Percentiles rank a stretch among this genome's conserved stretches.
These are phyloP conservation scores for Daedalea quercina DNA, from an alignment of 768 basidiomycete species.

Conservation along the genomic window DNA sequence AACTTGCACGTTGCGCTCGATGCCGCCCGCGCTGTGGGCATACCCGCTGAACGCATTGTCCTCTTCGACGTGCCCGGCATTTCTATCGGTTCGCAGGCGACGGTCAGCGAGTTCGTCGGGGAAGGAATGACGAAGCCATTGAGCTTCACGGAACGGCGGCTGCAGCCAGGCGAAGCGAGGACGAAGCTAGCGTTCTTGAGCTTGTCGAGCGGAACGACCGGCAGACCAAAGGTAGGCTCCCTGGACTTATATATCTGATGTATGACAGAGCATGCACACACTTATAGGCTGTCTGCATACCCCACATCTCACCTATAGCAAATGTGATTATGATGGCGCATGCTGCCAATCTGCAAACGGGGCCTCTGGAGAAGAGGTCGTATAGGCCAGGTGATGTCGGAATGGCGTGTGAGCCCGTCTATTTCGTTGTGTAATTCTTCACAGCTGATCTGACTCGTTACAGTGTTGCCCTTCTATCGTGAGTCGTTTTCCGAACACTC, in stretches of 20 bases:
- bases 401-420: constrained; percentile 38
- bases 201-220: constrained; percentile 76
- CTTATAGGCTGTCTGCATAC: constrained; percentile 33
- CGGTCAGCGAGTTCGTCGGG: constrained; percentile 42
- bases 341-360: constrained; percentile 25
- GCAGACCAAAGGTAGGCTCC: constrained; percentile 55
- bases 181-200: constrained; percentile 66
- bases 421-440: not conserved
- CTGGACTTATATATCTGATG: too few species aligned
- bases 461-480: constrained; percentile 26
- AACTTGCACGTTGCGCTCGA: constrained; percentile 17
- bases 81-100: constrained; percentile 16
- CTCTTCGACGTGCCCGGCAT: constrained; percentile 17
- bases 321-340: constrained; percentile 33
- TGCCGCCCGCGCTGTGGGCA: constrained; percentile 16
- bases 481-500: too few species aligned
- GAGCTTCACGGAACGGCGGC: constrained; percentile 42
- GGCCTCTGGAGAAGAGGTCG: constrained; percentile 37
- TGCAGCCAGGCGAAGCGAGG: constrained; percentile 54
- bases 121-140: constrained; percentile 36
- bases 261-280: not conserved
- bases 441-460: not conserved
- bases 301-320: constrained; percentile 30
- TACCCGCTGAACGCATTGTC: constrained; percentile 18
- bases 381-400: constrained; percentile 58